Percentiles rank a stretch among this genome's conserved stretches.
Evolutionary conservation across 768 basidiomycete genomes (phyloP).

Genomic region (Trametes cubensis): DNA sequence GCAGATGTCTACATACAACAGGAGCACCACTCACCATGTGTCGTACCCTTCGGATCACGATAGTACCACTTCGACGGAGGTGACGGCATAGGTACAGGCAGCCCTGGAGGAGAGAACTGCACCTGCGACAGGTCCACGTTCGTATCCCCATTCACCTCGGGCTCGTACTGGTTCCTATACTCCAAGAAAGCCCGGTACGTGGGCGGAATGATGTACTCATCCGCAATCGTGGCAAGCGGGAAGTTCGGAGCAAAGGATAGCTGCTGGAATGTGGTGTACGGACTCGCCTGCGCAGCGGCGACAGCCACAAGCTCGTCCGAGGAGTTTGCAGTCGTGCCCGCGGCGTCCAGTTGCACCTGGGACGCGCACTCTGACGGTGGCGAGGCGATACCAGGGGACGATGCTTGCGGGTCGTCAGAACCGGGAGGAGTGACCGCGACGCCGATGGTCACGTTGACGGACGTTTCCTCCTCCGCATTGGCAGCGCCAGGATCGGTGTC

Average conservation of each 20-base stretch:
- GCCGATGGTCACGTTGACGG: slow-evolving; percentile 64
- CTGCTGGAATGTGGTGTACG: slow-evolving; percentile 93
- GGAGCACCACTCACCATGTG: slow-evolving; percentile 62
- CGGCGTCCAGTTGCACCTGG: slow-evolving; percentile 35
- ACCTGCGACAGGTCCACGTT: slow-evolving; percentile 54
- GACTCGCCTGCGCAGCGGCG: slow-evolving; percentile 71
- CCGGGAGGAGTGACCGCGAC: slow-evolving; percentile 50
- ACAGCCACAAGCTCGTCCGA: slow-evolving; percentile 71
- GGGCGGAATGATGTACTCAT: slow-evolving; percentile 90
- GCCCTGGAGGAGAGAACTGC: slow-evolving; percentile 80
- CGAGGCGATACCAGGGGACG: slow-evolving; percentile 24
- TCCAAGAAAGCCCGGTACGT: slow-evolving; percentile 81
- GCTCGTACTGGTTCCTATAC: slow-evolving; percentile 67
- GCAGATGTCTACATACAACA: slow-evolving; percentile 6
- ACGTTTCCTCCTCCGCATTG: slow-evolving; percentile 36
- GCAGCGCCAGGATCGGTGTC: slow-evolving; percentile 42
- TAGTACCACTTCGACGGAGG: slow-evolving; percentile 82
- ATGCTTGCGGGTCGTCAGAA: slow-evolving; percentile 23
- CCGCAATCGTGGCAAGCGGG: slow-evolving; percentile 85
- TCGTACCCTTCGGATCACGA: slow-evolving; percentile 75
- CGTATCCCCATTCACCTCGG: slow-evolving; percentile 47
- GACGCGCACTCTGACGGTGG: slow-evolving; percentile 27
- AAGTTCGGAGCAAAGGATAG: slow-evolving; percentile 83
- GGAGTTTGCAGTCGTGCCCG: slow-evolving; percentile 41
- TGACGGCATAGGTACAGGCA: slow-evolving; percentile 68